Evolutionary conservation across 2,329 filamentous ascomycete genomes (phyloP).

Genomic region (Fusarium subtropicale): DNA sequence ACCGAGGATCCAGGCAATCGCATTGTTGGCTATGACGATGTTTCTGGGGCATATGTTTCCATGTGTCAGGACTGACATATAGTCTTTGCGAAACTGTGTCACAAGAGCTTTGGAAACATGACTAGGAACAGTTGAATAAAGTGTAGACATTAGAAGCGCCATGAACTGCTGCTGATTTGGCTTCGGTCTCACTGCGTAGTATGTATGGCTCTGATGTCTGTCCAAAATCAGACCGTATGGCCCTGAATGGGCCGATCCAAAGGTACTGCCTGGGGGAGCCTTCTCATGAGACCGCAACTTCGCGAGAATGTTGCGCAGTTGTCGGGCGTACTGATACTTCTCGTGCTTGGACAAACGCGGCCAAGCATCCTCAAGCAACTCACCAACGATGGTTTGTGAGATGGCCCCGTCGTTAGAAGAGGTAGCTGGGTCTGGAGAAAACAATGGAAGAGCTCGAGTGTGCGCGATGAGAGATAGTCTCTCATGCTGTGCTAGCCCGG

Average conservation of each 20-base stretch:
- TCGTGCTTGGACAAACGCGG: conserved; percentile 27
- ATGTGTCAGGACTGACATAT: conserved; percentile 42
- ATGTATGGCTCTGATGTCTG: conserved; percentile 45
- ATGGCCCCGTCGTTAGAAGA: conserved; percentile 13
- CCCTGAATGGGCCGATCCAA: conserved; percentile 42
- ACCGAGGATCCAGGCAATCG: conserved; percentile 45
- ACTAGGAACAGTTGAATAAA: conserved; percentile 44
- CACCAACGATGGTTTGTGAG: conserved; percentile 33
- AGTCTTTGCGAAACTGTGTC: conserved; percentile 32
- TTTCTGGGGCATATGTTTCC: conserved; percentile 47
- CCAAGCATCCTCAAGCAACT: conserved; percentile 49
- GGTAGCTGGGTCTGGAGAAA: conserved; percentile 7
- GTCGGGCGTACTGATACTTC: conserved; percentile 44
- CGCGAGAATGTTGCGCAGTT: conserved; percentile 46
- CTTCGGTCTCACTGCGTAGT: conserved; percentile 45
- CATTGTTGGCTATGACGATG: conserved; percentile 45
- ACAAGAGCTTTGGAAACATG: conserved; percentile 39
- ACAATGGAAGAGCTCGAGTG: conserved; percentile 31
- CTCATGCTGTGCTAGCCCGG: conserved; percentile 37
- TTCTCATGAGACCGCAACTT: conserved; percentile 34
- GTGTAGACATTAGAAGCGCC: conserved; percentile 45
- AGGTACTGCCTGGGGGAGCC: not conserved
- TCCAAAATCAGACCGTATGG: conserved; percentile 46
- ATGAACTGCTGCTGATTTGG: conserved; percentile 39
- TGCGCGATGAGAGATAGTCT: conserved; percentile 16